A percentile compares a stretch with the other conserved stretches of the same genome.
phyloP scores from a whole-genome alignment of 495 filamentous ascomycete genomes.

The Hyaloscypha hepaticicola region DNA sequence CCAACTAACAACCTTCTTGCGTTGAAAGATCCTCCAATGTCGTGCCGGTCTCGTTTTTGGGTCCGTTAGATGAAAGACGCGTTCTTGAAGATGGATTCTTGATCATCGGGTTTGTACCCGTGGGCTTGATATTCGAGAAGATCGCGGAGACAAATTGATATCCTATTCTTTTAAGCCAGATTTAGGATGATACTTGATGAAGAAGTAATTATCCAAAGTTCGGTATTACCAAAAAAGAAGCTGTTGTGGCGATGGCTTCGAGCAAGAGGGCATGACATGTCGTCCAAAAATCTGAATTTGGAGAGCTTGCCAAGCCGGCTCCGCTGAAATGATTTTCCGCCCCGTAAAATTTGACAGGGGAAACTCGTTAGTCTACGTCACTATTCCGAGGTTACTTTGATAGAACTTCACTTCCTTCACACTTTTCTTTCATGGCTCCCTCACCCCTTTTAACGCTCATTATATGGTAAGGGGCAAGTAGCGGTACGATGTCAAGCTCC shows the following conservation, averaged over 20 bases:
- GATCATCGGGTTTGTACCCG: too few relatives aligned
- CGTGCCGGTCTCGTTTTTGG: too few relatives aligned
- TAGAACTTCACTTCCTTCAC: constrained; percentile 10
- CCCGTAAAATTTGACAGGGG: not conserved
- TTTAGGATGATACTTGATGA: not conserved
- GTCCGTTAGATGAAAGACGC: too few relatives aligned
- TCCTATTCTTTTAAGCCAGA: not conserved
- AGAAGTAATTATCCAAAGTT: not conserved
- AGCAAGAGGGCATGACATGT: not conserved
- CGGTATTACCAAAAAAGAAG: not conserved
- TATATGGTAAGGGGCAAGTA: constrained; percentile 20
- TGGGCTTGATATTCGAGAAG: not conserved
- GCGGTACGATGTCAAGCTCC: constrained; percentile 21
- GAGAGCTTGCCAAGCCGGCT: not conserved
- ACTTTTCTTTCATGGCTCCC: constrained; percentile 11
- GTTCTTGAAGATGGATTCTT: too few relatives aligned
- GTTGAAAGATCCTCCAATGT: too few relatives aligned
- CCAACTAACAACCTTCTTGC: too few relatives aligned
- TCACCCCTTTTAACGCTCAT: constrained; percentile 14
- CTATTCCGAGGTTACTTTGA: not conserved
- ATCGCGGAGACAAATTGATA: not conserved
- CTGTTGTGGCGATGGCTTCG: not conserved
- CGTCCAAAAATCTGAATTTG: not conserved
- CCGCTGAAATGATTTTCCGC: not conserved
- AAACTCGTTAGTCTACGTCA: constrained; percentile 13